phyloP scores from a whole-genome alignment of 768 basidiomycete genomes.

The Serendipita vermifera region DNA sequence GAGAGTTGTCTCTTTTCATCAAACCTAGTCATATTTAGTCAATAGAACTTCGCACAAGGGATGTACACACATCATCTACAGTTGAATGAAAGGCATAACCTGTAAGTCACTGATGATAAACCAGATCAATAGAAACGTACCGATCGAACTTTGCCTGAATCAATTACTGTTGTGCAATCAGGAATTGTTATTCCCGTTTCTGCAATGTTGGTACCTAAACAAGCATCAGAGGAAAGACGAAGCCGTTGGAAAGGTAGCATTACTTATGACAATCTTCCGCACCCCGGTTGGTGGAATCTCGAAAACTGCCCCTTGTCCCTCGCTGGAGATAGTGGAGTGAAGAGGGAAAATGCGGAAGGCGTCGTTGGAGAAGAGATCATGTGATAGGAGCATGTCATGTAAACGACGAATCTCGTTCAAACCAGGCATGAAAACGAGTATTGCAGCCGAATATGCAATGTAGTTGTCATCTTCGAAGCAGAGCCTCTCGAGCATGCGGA shows the following conservation, averaged over 20 bases:
- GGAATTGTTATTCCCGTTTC: conserved; percentile 99
- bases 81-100: neutral
- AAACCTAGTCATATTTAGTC: conserved; percentile 38
- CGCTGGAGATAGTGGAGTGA: conserved; percentile 86
- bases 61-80: neutral
- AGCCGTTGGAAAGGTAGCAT: too few relatives aligned
- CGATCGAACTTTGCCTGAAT: conserved; percentile 85
- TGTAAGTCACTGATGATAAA: neutral
- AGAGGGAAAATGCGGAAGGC: conserved; percentile 70
- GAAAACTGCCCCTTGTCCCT: conserved; percentile 83
- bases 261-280: conserved; percentile 91
- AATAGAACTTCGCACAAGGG: conserved; percentile 2
- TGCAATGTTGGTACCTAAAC: conserved; percentile 74
- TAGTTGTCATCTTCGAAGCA: conserved; percentile 55
- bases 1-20: conserved; percentile 97
- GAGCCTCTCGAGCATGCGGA: conserved; percentile 66
- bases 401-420: conserved; percentile 84
- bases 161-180: conserved; percentile 93
- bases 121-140: conserved; percentile 42
- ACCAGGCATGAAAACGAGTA: conserved; percentile 90
- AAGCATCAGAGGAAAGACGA: neutral
- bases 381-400: conserved; percentile 66
- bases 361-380: conserved; percentile 47
- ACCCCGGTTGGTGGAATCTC: conserved; percentile 67
- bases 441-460: conserved; percentile 53